Evolutionary conservation across 768 basidiomycete genomes (phyloP).

Genomic region (Kwoniella europaea): DNA sequence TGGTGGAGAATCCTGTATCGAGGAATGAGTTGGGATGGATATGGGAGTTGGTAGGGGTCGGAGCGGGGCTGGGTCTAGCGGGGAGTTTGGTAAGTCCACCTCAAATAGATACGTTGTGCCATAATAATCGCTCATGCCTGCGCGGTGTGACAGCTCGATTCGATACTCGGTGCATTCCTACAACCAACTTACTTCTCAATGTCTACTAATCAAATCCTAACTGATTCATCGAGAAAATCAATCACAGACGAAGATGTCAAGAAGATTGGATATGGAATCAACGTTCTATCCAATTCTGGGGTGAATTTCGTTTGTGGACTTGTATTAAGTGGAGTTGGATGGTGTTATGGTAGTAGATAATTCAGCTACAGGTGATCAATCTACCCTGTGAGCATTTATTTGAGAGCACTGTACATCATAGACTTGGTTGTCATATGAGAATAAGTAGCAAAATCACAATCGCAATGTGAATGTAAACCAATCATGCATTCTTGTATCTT

Average conservation of each 20-base stretch:
- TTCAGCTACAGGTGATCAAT: too few species aligned
- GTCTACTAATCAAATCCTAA: conserved; percentile 68
- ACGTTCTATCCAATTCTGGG: conserved; percentile 83
- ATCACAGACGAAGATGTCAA: conserved; percentile 58
- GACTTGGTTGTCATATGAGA: too few species aligned
- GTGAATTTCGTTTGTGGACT: conserved; percentile 60
- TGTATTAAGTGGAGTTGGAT: conserved; percentile 39
- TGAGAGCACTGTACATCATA: too few species aligned
- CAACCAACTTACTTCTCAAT: conserved; percentile 78
- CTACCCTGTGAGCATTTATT: too few species aligned
- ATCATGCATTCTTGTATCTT: conserved; percentile 4
- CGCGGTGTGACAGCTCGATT: conserved; percentile 68
- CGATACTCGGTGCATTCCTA: conserved; percentile 81
- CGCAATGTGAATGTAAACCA: background rate
- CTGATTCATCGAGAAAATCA: conserved; percentile 62
- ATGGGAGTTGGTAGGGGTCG: conserved; percentile 65
- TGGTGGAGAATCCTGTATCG: conserved; percentile 65
- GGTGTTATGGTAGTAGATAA: conserved; percentile 21
- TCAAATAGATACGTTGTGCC: background rate
- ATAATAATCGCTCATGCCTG: too few species aligned
- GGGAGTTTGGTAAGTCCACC: conserved; percentile 72
- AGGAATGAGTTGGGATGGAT: conserved; percentile 55
- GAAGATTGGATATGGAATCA: conserved; percentile 67
- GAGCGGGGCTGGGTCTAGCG: conserved; percentile 70
- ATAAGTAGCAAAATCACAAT: too few species aligned